Base-by-base conservation (phyloP, 805 yeast genomes). In the Yamadazyma olivae region DNA sequence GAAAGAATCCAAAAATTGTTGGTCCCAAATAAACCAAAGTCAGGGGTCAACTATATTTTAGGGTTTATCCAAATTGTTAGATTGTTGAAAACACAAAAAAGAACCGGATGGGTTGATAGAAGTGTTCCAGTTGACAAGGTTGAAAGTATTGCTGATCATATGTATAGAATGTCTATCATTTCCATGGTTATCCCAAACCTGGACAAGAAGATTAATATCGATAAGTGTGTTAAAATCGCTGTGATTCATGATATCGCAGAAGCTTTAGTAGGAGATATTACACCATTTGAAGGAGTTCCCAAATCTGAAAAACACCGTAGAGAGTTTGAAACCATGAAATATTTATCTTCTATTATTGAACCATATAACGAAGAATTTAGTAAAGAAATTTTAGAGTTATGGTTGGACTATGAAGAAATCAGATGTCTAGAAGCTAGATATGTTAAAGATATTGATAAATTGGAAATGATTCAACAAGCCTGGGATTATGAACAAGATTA, bases 171-270 rank as follows among this genome's bases (percentile, higher is more conserved):
- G 96, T 79, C 88, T 4, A 67, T 90, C 15, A 77, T 88, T 28
- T 70, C 91, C 16, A 77, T 89, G 83, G 59, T 88, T 17, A 71
- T 87, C 28, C 75, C 77, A 14, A 48, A 71, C 33, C 58, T 28
- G 2, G 43, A 51, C 13, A 60, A 60, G n/a, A 59, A 66, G 2
- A 67, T 84, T 21, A 79, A 85, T 58, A 67, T 75, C 17, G 71
- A 75, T 41, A 77, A 77, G 48, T 88, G 96, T 66, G 83, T 81
- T 33, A 83, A 84, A 60, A 89, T 91, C 36, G 89, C 96, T 1
- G 67, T 89, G 27, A 80, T 89, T 21, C 99, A 91, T 66, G 99
- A 91, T 59, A 84, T 91, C 50, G 96, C 98, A 8, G 99, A 91
- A 67, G 60, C 90, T 3, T 65, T 91, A 19, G 98, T 91, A 10